Base-by-base conservation (phyloP, 2,329 filamentous ascomycete species). In the Zalaria obscura region DNA sequence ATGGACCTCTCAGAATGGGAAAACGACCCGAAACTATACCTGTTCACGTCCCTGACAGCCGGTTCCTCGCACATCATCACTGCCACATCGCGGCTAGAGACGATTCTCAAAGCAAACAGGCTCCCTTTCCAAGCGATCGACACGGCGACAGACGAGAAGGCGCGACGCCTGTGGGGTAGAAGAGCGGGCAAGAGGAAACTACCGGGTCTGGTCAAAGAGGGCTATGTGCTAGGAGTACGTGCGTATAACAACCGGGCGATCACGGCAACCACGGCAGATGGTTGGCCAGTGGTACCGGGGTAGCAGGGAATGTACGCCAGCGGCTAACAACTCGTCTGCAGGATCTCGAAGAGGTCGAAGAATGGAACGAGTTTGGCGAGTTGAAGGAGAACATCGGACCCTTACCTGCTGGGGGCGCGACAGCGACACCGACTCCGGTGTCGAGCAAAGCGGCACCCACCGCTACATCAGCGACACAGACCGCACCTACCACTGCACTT, bases 301-400 rank as follows among this genome's bases (percentile, higher is more conserved):
- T 11, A 28, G n/a, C n/a, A n/a, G 29, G n/a, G 29, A 32, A n/a
- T 32, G n/a, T 7, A 32, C 29, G 29, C 7, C 29, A 7, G 29
- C 18, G 18, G 18, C 18, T 18, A 18, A 18, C 18, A 18, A 32
- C 35, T 8, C 25, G 26, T 9, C 10, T 48, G 34, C 49, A 95
- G 88, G 91, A 95, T 59, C 73, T 95, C 39, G 82, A 89, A 48
- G 81, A 96, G 62, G 78, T 96, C 48, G 91, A 98, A 64, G 91
- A 98, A 59, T 96, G 89, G 91, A 98, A 98, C 67, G 91, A 98
- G 61, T 95, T 93, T 63, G 87, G 87, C 63, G 89, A 96, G 65
- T 75, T 98, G 47, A 86, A 87, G 61, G 77, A 89, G 63, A 82
- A 89, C 53, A 77, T 96, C 52, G 70, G 69, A 35, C 63, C 57